Conservation (phyloP, 164 flowering plant species). For the Dillenia turbinata region DNA sequence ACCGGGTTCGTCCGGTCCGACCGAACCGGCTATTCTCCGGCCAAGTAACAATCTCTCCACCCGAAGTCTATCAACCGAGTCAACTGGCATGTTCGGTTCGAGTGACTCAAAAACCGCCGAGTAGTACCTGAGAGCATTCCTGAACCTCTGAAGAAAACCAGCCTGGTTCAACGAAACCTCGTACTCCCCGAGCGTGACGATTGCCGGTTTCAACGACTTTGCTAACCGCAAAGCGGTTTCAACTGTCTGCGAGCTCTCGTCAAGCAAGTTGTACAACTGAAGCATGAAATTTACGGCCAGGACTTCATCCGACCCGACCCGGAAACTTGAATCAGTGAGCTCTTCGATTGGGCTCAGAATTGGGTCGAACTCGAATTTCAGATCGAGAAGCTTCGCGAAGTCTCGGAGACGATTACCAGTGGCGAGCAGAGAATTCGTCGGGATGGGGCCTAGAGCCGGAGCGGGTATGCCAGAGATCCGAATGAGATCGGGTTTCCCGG, state of each 20-base stretch:
- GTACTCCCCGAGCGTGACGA: conserved; percentile 84
- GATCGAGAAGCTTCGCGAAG: conserved; percentile 63
- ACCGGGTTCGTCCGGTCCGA: conserved; percentile 45
- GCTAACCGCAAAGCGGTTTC: conserved; percentile 52
- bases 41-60: conserved; percentile 66
- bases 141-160: conserved; percentile 50
- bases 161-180: conserved; percentile 62
- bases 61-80: conserved; percentile 52
- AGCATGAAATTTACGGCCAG: conserved; percentile 91
- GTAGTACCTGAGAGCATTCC: conserved; percentile 62
- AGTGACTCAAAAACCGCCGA: conserved; percentile 80
- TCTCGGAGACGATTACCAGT: conserved; percentile 74
- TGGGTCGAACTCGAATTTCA: conserved; percentile 76
- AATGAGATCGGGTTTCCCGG: conserved; percentile 56
- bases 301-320: conserved; percentile 53
- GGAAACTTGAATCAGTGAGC: conserved; percentile 52
- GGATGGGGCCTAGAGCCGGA: conserved; percentile 47
- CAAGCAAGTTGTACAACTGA: conserved; percentile 67
- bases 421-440: conserved; percentile 45
- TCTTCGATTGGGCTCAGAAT: conserved; percentile 55
- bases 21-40: conserved; percentile 42
- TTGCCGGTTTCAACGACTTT: conserved; percentile 57
- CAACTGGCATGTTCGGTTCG: conserved; percentile 63
- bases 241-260: conserved; percentile 41
- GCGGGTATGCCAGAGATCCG: conserved; percentile 87